These are phyloP conservation scores for Heritiera littoralis DNA, from an alignment of 345 rosid species.

Conservation along the genomic window DNA sequence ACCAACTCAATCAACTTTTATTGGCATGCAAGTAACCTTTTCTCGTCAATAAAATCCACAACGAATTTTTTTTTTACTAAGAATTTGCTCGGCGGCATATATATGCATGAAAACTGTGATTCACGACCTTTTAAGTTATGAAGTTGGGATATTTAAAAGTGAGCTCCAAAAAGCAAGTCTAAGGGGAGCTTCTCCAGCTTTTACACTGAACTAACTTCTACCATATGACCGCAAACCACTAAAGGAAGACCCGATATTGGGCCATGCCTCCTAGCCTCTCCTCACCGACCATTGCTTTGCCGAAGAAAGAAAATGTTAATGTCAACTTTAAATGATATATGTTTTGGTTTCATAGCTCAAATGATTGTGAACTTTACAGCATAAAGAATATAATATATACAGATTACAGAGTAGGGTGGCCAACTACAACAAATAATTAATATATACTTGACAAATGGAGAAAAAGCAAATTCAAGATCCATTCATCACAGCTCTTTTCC, in stretches of 20 bases:
- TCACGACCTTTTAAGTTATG: background rate
- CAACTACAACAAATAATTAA: background rate
- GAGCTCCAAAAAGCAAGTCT: background rate
- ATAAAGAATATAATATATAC: background rate
- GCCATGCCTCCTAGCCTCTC: background rate
- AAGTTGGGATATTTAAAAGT: background rate
- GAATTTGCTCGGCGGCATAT: no score
- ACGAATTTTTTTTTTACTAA: no score
- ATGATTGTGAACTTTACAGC: background rate
- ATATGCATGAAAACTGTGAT: background rate
- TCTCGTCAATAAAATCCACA: no score
- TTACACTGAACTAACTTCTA: no score
- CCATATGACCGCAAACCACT: background rate
- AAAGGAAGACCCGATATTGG: background rate
- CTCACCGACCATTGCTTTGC: background rate
- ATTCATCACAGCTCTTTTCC: background rate
- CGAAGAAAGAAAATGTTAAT: background rate
- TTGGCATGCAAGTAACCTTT: no score
- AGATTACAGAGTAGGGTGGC: background rate
- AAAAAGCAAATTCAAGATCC: background rate
- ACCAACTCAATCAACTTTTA: no score
- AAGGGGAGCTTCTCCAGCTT: background rate
- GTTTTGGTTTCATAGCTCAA: background rate
- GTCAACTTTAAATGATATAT: background rate
- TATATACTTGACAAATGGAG: background rate